phyloP scores from a whole-genome alignment of 2,329 filamentous ascomycete genomes.

The Penicillium sp. region DNA sequence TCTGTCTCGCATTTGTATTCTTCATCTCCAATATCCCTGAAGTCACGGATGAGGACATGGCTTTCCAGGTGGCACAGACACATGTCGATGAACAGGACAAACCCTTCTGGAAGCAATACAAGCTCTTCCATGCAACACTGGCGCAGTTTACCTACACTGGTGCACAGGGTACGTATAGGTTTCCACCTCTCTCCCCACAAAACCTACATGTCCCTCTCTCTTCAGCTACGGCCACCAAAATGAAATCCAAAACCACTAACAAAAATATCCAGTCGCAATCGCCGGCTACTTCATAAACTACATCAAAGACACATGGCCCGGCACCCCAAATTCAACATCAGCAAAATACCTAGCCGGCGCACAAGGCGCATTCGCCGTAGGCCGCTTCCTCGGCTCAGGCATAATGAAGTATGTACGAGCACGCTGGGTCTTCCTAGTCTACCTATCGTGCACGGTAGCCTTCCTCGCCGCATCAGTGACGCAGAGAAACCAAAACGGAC shows the following conservation, averaged over 20 bases:
- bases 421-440: conserved; percentile 67
- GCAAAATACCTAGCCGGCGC: conserved; percentile 70
- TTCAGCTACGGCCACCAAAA: no score
- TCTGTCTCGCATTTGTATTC: conserved; percentile 62
- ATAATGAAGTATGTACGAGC: conserved; percentile 65
- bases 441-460: conserved; percentile 61
- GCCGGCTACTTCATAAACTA: conserved; percentile 70
- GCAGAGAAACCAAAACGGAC: conserved; percentile 47
- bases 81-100: conserved; percentile 55
- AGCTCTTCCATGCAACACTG: conserved; percentile 69
- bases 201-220: no score
- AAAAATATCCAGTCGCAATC: conserved; percentile 36
- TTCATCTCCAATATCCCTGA: conserved; percentile 66
- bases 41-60: conserved; percentile 68
- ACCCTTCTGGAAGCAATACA: conserved; percentile 67
- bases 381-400: conserved; percentile 64
- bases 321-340: conserved; percentile 53
- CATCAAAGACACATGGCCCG: conserved; percentile 56
- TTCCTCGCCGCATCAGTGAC: conserved; percentile 52
- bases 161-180: conserved; percentile 55
- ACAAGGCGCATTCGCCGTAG: conserved; percentile 67
- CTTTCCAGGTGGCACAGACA: conserved; percentile 55
- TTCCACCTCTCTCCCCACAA: not conserved
- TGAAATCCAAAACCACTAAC: no score
- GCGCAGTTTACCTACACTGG: conserved; percentile 80